phyloP scores from a whole-genome alignment of 2,329 filamentous ascomycete genomes.

The Cercospora sesami region DNA sequence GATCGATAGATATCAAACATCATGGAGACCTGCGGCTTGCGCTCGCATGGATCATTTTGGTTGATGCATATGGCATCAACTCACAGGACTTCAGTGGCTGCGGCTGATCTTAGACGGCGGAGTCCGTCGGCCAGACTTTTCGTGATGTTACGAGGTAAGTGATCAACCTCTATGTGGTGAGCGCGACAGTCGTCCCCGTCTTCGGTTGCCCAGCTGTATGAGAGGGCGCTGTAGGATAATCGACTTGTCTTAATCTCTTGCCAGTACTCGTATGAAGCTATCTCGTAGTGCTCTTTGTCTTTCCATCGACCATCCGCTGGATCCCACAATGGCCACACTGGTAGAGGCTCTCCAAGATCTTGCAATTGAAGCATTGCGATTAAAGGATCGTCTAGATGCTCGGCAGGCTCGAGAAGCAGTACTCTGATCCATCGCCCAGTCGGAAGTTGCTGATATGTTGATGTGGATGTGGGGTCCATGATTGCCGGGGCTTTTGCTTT shows the following conservation, averaged over 20 bases:
- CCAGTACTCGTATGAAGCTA: neutral
- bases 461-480: too few relatives aligned
- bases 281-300: neutral
- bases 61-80: neutral
- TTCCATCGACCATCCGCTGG: neutral
- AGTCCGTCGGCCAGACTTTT: neutral
- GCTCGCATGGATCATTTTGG: neutral
- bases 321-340: neutral
- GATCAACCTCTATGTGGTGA: neutral
- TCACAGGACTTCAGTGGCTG: neutral
- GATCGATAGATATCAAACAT: neutral
- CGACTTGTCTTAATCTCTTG: neutral
- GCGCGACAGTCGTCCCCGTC: neutral
- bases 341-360: neutral
- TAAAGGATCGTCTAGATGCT: neutral
- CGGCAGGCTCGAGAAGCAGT: neutral
- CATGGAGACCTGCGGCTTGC: neutral
- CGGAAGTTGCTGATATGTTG: too few relatives aligned
- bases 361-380: neutral
- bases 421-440: neutral
- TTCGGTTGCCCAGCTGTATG: neutral
- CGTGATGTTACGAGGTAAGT: neutral
- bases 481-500: too few relatives aligned
- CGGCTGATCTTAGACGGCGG: neutral
- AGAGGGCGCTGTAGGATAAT: neutral